phyloP scores from a whole-genome alignment of 352 stramenopile genomes.

The Phytophthora ramorum region DNA sequence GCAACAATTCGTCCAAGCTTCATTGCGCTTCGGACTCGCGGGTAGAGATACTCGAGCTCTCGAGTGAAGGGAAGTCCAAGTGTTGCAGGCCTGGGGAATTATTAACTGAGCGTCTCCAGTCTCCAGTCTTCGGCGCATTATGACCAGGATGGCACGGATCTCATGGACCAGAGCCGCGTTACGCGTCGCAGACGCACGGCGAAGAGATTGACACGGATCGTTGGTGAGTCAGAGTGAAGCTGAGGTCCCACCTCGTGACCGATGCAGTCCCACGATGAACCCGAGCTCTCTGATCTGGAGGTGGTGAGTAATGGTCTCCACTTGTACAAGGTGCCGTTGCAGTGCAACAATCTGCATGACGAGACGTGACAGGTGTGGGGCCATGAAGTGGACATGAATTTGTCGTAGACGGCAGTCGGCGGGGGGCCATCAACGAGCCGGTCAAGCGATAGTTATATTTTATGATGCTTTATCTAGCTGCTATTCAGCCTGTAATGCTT shows the following conservation, averaged over 20 bases:
- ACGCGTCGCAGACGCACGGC: conserved; percentile 26
- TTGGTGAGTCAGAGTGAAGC: conserved; percentile 19
- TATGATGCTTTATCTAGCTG: not conserved
- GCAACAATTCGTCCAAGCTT: conserved; percentile 26
- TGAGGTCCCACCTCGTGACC: conserved; percentile 16
- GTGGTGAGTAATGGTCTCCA: conserved; percentile 18
- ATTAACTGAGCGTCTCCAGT: conserved; percentile 13
- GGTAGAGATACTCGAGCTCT: conserved; percentile 5
- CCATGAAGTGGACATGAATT: no score
- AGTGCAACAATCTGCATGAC: not conserved
- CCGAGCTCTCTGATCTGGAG: conserved; percentile 14
- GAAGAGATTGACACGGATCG: conserved; percentile 30
- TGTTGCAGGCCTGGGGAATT: conserved; percentile 16
- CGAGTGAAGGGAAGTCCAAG: not conserved
- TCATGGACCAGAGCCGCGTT: conserved; percentile 5
- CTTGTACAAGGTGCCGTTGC: not conserved
- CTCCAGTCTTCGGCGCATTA: not conserved
- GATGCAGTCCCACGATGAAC: conserved; percentile 18
- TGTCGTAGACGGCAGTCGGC: no score
- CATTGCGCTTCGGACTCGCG: conserved; percentile 14
- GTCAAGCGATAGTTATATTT: conserved; percentile 11
- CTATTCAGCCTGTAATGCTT: not conserved
- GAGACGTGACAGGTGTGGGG: no score
- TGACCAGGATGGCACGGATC: conserved; percentile 15
- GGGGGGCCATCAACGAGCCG: not conserved